Base-by-base conservation (phyloP, 2,329 filamentous ascomycete species). In the Aspergillus niger region DNA sequence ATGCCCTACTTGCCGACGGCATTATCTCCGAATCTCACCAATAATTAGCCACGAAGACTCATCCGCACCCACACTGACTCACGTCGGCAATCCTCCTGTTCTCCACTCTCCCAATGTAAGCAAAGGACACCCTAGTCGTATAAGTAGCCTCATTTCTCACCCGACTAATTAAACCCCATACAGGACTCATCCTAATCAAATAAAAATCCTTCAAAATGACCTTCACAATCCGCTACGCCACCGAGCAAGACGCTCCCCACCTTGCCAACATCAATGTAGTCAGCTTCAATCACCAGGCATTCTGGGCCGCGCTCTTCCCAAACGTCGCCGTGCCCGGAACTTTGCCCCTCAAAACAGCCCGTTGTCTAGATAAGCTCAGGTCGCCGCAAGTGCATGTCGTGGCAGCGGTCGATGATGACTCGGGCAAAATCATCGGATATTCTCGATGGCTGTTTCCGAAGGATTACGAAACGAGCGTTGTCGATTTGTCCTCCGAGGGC, bases 241-340 rank as follows among this genome's bases (percentile, higher is more conserved):
- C 69, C 1, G 63, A 70, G 13, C 69, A 68, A 11, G 83, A 85
- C 69, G 71, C 78, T 2, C 65, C 75, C 10, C 69, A 62, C 17
- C 70, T 85, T 26, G 75, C 71, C 50, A 70, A 76, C 10, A 74
- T 82, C 63, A 83, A 83, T 69, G 71, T 80, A 62, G 73, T 76
- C 10, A 80, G 80, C 47, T 85, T 85, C 66, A 58, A 63, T 3
- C 63, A 68, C 49, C 79, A 71, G 39, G 77, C 76, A 39, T 59
- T 74, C 3, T 70, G 83, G 41, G 2, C 10, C n/a, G 61, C 63
- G 44, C 39, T 55, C 1, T 65, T 65, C 55, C 58, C 61, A 7
- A 77, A 77, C 0, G 65, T 69, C 15, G 47, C 64, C 2, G 62
- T 66, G 3, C 20, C 69, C 6, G 51, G 67, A 2, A 62, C 74